Base-by-base conservation (phyloP, 371 early-diverging fungal genomes). In the Syncephalastrum sp. region DNA sequence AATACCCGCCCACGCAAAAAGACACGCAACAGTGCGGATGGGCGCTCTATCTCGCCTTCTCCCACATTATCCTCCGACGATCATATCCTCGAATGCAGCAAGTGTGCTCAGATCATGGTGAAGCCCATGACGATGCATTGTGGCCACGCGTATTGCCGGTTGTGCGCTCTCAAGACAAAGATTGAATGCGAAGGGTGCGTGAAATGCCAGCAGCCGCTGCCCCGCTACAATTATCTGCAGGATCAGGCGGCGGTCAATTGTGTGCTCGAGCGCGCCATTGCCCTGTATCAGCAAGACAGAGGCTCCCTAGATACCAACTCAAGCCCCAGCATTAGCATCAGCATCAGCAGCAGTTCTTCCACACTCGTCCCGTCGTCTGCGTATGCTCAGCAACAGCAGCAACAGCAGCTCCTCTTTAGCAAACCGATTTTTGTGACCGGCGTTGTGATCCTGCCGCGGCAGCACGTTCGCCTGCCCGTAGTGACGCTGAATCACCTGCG, bases 101-200 rank as follows among this genome's bases (percentile, higher is more conserved):
- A 87, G 38, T 88, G 89, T 55, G 67, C 69, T 33, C 61, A 73
- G 15, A 48, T 77, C 13, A 57, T 88, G 19, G 52, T 65, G n/a
- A 72, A 81, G 14, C 89, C 91, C 3, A 63, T 87, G 41, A 88
- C 88, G 0, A 77, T 76, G 17, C 74, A 74, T 10, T 91, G 91
- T 59, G 91, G 91, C 3, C 91, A 91, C 60, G 83, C 85, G 0
- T 81, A 82, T 56, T 91, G 91, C 66, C 77, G 76, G 41, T 29
- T 65, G 1, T 91, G 91, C 53, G 53, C 86, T 4, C 53, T 74
- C 5, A 54, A 57, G 17, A 56, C 59, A 21, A 66, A 59, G 25
- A 53, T 68, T 7, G 16, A 53, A 6, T 48, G 48, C 13, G 64
- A 63, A 21, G 38, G 51, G 3, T 72, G 72, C 45, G 47, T 46